Evolutionary conservation across 139 green algal genomes (phyloP).

Genomic region (Ulvella scutata): DNA sequence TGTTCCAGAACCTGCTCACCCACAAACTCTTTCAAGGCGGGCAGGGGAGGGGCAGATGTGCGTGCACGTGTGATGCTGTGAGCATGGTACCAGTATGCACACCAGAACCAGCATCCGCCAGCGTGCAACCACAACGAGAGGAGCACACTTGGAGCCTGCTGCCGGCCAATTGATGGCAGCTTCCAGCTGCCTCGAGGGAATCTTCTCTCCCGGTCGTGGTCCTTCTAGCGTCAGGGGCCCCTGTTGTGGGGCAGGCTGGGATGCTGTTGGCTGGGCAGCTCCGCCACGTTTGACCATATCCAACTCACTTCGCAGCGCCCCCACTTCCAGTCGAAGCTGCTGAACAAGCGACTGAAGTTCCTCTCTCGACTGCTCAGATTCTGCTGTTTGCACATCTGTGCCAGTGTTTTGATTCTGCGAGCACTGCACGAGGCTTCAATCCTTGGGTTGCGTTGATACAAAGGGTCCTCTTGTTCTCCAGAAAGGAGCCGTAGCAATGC

Average conservation of each 20-base stretch:
- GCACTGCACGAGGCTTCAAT: too few relatives aligned
- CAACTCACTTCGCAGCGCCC: neutral
- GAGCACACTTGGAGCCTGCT: neutral
- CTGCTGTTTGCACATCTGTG: too few relatives aligned
- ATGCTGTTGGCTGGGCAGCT: neutral
- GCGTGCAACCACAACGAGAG: too few relatives aligned
- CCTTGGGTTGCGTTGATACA: too few relatives aligned
- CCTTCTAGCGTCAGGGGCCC: neutral
- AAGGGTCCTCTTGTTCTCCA: too few relatives aligned
- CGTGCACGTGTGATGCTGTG: too few relatives aligned
- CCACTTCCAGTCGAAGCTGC: neutral
- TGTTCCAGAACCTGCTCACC: neutral
- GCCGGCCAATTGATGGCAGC: neutral
- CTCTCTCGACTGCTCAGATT: neutral
- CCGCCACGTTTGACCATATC: neutral
- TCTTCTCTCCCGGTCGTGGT: too few relatives aligned
- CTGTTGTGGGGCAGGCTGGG: neutral
- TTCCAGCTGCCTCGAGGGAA: too few relatives aligned
- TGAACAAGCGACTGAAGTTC: neutral
- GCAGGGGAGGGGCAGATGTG: neutral
- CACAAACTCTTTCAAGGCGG: neutral
- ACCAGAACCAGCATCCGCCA: neutral
- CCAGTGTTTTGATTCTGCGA: too few relatives aligned
- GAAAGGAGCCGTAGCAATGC: too few relatives aligned
- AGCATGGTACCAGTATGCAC: too few relatives aligned